These are phyloP conservation scores for Lomentospora prolificans DNA, from an alignment of 2,329 filamentous ascomycete species.

Conservation along the genomic window DNA sequence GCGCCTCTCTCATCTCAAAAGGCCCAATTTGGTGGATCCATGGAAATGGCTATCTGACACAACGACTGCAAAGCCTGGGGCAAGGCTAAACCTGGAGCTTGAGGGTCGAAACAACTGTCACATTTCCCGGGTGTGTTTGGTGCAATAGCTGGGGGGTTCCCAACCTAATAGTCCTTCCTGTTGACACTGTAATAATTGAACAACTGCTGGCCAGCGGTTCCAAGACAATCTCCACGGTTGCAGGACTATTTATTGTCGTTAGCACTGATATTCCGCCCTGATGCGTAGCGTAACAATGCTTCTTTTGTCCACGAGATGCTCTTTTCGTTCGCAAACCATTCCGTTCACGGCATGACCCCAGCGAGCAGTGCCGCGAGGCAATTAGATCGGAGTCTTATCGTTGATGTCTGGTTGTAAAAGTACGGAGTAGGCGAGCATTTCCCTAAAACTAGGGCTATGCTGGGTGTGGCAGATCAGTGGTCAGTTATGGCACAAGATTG, in stretches of 20 bases:
- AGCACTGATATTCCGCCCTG: neutral
- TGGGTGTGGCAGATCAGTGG: neutral
- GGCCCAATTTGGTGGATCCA: neutral
- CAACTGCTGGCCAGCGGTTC: neutral
- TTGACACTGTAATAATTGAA: neutral
- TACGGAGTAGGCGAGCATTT: too few species aligned
- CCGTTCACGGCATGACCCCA: neutral
- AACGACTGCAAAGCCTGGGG: neutral
- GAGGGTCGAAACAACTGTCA: too few species aligned
- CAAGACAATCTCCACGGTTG: neutral
- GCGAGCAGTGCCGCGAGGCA: too few species aligned
- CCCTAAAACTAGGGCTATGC: too few species aligned
- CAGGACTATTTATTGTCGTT: neutral
- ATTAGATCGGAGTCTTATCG: too few species aligned
- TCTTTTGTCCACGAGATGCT: neutral
- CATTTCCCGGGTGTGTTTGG: too few species aligned
- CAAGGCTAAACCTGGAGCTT: too few species aligned
- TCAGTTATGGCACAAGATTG: neutral
- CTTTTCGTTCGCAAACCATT: neutral
- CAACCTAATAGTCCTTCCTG: too few species aligned
- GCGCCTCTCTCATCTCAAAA: conserved; percentile 5
- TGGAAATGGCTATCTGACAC: conserved; percentile 7
- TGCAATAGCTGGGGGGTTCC: too few species aligned
- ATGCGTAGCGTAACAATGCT: neutral
- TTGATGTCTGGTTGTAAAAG: too few species aligned